Evolutionary conservation across 306 rosid species (phyloP), one percentile per base, ranked within the genome.

Genomic region (Cercis canadensis): DNA sequence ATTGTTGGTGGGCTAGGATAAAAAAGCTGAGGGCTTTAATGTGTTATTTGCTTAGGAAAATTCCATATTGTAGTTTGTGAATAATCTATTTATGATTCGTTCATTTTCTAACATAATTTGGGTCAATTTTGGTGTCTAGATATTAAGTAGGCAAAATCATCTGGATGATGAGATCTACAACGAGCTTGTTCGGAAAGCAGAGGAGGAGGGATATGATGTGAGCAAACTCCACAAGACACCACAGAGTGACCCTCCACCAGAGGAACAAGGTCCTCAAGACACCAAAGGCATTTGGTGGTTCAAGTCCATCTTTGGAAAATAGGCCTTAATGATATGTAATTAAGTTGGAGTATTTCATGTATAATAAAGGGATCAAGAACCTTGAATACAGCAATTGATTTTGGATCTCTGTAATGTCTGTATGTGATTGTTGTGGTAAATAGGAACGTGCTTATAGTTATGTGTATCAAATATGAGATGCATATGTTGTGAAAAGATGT

Each of bases 171-270:
- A 80, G 59, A 83, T 39, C 41, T 91, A 81, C 74, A 85, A 89
- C 33, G 17, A 50, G 69, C 95, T 95, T 43, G 78, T 91, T 45
- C 6, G 89, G 78, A 89, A 7, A 29, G 99, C 96, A 4, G 77
- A 0, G 78, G 87, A 77, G 0, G 85, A 67, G 56, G 99, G 92
- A 0, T 95, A 91, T 76, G 99, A 95, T 74, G 89, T 87, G 75
- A 87, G 84, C 92, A 91, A 87, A 59, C 95, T 95, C 17, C 89
- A 74, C 84, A 95, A 79, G 85, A 95, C 99, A 41, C 91, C 85
- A 47, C 99, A 95, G 70, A 83, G 70, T 57, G 87, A 81, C n/a
- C 24, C 85, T 81, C 97, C 95, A 9, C 96, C 97, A 0, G 86
- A 78, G 24, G 81, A 60, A 16, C 80, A 80, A 83, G 83, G 81